Percentiles rank a stretch among this genome's conserved stretches.
phyloP scores from a whole-genome alignment of 2,329 filamentous ascomycete genomes.

The Teratosphaeria gauchensis region DNA sequence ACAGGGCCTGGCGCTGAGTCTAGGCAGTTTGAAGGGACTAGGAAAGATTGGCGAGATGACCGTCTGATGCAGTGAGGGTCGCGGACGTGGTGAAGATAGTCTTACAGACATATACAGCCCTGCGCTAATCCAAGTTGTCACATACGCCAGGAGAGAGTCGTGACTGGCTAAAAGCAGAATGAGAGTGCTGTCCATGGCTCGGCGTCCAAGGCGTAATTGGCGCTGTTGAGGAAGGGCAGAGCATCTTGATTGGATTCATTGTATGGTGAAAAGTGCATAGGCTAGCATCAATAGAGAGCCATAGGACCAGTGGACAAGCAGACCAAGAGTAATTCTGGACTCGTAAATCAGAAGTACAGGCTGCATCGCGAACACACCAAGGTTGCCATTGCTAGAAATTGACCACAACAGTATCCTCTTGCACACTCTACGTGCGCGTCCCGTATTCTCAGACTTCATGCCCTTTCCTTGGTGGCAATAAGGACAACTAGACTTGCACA shows the following conservation, averaged over 20 bases:
- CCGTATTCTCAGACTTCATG: too few species aligned
- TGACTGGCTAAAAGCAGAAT: not conserved
- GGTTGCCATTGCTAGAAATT: too few species aligned
- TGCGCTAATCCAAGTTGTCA: not conserved
- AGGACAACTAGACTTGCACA: too few species aligned
- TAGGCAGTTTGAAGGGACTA: constrained; percentile 88
- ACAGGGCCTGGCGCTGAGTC: constrained; percentile 84
- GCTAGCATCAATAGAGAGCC: not conserved
- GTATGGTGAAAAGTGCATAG: not conserved
- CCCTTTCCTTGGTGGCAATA: too few species aligned
- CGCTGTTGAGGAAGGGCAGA: not conserved
- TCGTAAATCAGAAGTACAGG: too few species aligned
- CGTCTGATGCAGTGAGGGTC: not conserved
- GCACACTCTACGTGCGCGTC: too few species aligned
- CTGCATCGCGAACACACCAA: too few species aligned
- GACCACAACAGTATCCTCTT: too few species aligned
- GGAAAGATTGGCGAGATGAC: constrained; percentile 52
- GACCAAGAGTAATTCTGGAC: too few species aligned
- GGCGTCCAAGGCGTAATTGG: not conserved
- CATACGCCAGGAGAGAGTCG: not conserved
- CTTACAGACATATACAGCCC: not conserved
- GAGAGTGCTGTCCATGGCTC: not conserved
- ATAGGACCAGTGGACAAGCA: too few species aligned
- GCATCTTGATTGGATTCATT: not conserved
- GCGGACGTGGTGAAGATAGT: not conserved